Percentiles rank a stretch among this genome's conserved stretches.
phyloP scores from a whole-genome alignment of 2,329 filamentous ascomycete species.

The Beauveria brongniartii region DNA sequence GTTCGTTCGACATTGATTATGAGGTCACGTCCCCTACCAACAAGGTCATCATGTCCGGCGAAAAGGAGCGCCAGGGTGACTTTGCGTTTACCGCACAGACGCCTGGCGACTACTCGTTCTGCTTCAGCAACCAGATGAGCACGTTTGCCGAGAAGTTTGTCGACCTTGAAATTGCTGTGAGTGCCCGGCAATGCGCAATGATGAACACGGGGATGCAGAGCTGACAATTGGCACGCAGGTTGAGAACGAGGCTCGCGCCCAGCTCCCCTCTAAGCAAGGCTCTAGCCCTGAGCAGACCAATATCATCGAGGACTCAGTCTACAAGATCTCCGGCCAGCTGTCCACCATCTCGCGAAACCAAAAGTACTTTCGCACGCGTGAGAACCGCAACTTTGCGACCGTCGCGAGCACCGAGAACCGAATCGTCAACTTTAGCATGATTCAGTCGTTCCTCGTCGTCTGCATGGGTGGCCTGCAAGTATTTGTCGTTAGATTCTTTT shows the following conservation, averaged over 20 bases:
- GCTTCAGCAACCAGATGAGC: slow-evolving; percentile 98
- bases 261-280: slow-evolving; percentile 82
- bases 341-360: slow-evolving; percentile 95
- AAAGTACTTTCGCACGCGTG: slow-evolving; percentile 97
- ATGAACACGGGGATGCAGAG: not conserved
- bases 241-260: slow-evolving; percentile 78
- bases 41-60: slow-evolving; percentile 74
- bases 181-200: slow-evolving; percentile 22
- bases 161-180: slow-evolving; percentile 91
- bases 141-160: slow-evolving; percentile 97
- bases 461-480: slow-evolving; percentile 95
- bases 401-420: slow-evolving; percentile 91
- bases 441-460: slow-evolving; percentile 85
- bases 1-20: slow-evolving; percentile 96
- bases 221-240: slow-evolving; percentile 46
- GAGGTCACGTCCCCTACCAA: slow-evolving; percentile 72
- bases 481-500: slow-evolving; percentile 97
- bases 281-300: slow-evolving; percentile 83
- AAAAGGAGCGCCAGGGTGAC: slow-evolving; percentile 91
- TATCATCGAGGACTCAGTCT: slow-evolving; percentile 84
- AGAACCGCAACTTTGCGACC: slow-evolving; percentile 98
- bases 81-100: slow-evolving; percentile 94
- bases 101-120: slow-evolving; percentile 86
- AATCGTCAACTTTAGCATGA: slow-evolving; percentile 95
- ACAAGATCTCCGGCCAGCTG: slow-evolving; percentile 86